A percentile compares a stretch with the other conserved stretches of the same genome.
Evolutionary conservation across 164 flowering plant species (phyloP).

Genomic region (Cinnamomum chago): DNA sequence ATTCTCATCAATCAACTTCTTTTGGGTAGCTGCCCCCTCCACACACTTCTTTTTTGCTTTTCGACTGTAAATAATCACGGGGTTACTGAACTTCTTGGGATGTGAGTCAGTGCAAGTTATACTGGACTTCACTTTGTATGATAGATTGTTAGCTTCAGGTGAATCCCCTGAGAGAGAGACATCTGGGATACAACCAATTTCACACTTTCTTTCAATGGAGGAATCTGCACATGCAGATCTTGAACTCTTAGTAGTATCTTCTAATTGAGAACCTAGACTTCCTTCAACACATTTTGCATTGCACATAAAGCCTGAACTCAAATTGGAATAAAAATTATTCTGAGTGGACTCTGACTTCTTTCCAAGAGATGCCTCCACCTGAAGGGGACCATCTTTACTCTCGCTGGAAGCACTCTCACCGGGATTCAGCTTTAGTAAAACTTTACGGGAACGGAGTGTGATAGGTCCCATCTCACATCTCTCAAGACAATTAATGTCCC

Average conservation of each 20-base stretch:
- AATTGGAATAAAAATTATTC: not conserved
- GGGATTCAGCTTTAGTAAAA: not conserved
- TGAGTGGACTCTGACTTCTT: not conserved
- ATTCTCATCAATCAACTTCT: not conserved
- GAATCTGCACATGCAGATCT: not conserved
- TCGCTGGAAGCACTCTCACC: conserved; percentile 1
- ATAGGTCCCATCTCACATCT: not conserved
- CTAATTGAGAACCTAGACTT: not conserved
- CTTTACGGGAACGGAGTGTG: conserved; percentile 4
- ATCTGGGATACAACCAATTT: not conserved
- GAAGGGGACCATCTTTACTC: not conserved
- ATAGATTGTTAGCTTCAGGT: not conserved
- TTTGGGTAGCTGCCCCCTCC: not conserved
- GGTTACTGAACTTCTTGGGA: conserved; percentile 1
- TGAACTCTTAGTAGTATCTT: not conserved
- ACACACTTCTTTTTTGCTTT: conserved; percentile 6
- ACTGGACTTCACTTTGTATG: not conserved
- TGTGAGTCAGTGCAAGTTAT: not conserved
- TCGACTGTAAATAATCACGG: conserved; percentile 14
- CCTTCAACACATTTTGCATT: not conserved
- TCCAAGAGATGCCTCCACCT: conserved; percentile 1
- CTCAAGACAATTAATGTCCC: not conserved
- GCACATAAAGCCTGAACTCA: not conserved
- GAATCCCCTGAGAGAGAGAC: not conserved
- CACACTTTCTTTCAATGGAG: conserved; percentile 1